Evolutionary conservation across 306 rosid species (phyloP).

Genomic region (Gynostemma pentaphyllum): DNA sequence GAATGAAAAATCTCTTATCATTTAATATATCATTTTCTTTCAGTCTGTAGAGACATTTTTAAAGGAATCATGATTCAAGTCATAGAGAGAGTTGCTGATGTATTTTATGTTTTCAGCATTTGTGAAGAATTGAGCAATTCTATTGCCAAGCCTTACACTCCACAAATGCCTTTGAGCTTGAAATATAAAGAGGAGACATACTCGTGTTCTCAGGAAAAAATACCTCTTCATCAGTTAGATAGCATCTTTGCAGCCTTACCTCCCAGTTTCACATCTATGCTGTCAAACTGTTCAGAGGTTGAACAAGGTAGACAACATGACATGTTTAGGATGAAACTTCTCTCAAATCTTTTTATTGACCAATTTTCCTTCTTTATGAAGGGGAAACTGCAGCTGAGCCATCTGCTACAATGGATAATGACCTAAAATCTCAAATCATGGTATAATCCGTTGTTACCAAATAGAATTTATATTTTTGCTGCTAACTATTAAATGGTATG

Average conservation of each 20-base stretch:
- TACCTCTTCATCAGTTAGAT: conserved; percentile 23
- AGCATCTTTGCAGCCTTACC: conserved; percentile 45
- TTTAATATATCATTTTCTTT: conserved; percentile 1
- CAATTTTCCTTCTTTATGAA: conserved; percentile 8
- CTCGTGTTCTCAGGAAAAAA: conserved; percentile 20
- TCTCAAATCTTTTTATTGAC: conserved; percentile 14
- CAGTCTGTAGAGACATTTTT: conserved; percentile 1
- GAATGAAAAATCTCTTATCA: conserved; percentile 5
- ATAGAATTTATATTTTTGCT: conserved; percentile 1
- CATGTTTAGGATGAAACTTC: neutral
- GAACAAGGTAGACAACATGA: conserved; percentile 35
- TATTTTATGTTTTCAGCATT: conserved; percentile 35
- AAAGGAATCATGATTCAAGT: neutral
- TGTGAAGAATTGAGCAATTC: conserved; percentile 32
- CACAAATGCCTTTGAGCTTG: conserved; percentile 38
- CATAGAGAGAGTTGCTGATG: conserved; percentile 4
- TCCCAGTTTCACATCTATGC: conserved; percentile 64
- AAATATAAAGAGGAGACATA: conserved; percentile 21
- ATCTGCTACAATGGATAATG: conserved; percentile 25
- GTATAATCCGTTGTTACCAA: conserved; percentile 21
- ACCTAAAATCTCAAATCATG: conserved; percentile 56
- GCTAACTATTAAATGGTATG: conserved; percentile 10
- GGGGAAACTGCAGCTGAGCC: conserved; percentile 31
- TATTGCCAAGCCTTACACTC: conserved; percentile 34
- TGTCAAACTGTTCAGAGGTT: conserved; percentile 30